phyloP scores from a whole-genome alignment of 1,139 yeast species.

The Komagataea norvegica region DNA sequence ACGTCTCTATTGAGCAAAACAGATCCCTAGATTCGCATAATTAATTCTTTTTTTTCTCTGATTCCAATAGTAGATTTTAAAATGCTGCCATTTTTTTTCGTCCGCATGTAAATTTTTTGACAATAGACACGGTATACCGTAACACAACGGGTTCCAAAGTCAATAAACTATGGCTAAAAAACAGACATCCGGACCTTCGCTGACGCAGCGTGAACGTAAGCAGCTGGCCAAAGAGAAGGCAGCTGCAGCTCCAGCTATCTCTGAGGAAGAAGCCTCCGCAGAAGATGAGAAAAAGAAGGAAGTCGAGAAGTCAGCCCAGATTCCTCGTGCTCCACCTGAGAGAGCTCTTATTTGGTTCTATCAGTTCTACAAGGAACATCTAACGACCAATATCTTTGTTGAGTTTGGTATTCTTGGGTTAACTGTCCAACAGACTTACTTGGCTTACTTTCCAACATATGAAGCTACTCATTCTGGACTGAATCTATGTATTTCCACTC shows the following conservation, averaged over 20 bases:
- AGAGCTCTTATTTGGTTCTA: constrained; percentile 17
- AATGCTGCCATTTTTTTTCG: no score
- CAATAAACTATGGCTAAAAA: constrained; percentile 12
- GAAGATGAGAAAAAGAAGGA: constrained; percentile 7
- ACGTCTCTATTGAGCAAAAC: constrained; percentile 22
- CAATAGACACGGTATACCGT: no score
- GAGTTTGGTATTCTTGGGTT: constrained; percentile 18
- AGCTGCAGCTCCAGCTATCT: constrained; percentile 3
- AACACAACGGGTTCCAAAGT: no score
- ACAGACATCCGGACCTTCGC: constrained; percentile 12
- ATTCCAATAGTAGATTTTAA: background rate
- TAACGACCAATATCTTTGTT: constrained; percentile 17
- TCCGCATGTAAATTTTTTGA: no score
- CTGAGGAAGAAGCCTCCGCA: constrained; percentile 2
- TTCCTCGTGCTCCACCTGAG: constrained; percentile 21
- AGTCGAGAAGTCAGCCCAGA: background rate
- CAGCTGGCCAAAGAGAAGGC: constrained; percentile 9
- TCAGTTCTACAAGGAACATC: constrained; percentile 11
- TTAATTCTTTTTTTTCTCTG: background rate
- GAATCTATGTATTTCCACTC: constrained; percentile 18
- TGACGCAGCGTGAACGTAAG: constrained; percentile 22
- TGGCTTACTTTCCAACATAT: constrained; percentile 9
- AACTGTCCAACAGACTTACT: constrained; percentile 14
- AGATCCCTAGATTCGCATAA: no score
- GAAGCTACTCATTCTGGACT: constrained; percentile 9